These are phyloP conservation scores for Neonectria sp. DNA, from an alignment of 2,329 filamentous ascomycete species.

Conservation along the genomic window DNA sequence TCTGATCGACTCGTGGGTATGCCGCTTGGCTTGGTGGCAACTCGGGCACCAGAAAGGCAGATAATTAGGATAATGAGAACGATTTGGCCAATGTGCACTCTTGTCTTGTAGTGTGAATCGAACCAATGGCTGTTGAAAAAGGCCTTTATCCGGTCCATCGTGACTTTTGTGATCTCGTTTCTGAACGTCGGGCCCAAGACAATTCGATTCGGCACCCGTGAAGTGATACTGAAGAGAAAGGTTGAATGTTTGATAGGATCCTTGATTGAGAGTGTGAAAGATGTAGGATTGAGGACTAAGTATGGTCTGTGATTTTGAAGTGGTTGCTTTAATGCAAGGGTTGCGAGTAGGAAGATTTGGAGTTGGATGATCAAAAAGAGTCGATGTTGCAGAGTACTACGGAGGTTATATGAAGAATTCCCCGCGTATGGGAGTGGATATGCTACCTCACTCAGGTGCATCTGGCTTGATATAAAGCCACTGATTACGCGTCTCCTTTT, in stretches of 20 bases:
- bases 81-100: constrained; percentile 20
- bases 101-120: constrained; percentile 33
- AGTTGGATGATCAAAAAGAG: neutral
- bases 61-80: constrained; percentile 23
- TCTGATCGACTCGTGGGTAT: constrained; percentile 35
- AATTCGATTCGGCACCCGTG: neutral
- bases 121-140: constrained; percentile 36
- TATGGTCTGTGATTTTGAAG: too few species aligned
- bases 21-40: constrained; percentile 29
- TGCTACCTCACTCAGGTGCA: neutral
- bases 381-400: neutral
- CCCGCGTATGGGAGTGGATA: neutral
- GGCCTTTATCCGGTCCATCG: constrained; percentile 26
- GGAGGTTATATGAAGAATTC: neutral
- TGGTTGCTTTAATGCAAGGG: neutral
- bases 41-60: constrained; percentile 28
- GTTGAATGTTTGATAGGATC: too few species aligned
- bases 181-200: neutral
- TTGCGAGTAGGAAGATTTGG: too few species aligned
- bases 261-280: neutral
- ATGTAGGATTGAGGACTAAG: neutral
- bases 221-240: neutral
- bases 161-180: neutral
- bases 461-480: neutral
- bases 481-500: neutral